These are phyloP conservation scores for Lophiotrema nucula DNA, from an alignment of 495 filamentous ascomycete species.

Conservation along the genomic window DNA sequence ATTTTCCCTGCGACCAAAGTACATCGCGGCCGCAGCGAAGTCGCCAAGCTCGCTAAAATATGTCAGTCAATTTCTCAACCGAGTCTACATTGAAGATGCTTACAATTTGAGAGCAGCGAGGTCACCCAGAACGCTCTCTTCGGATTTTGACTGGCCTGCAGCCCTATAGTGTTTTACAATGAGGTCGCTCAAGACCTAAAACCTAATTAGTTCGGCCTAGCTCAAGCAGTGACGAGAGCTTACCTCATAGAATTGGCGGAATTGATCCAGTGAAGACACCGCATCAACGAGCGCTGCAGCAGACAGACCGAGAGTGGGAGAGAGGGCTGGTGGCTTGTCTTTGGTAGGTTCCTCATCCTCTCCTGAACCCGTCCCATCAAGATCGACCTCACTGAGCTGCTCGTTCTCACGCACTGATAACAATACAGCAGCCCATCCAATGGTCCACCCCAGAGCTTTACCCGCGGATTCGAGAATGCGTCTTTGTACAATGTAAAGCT, in stretches of 20 bases:
- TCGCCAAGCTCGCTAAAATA: constrained; percentile 58
- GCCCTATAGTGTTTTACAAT: constrained; percentile 61
- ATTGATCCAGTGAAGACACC: constrained; percentile 31
- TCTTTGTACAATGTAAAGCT: constrained; percentile 75
- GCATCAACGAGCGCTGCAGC: constrained; percentile 22
- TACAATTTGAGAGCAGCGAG: constrained; percentile 79
- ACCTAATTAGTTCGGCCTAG: constrained; percentile 5
- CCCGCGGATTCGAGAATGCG: constrained; percentile 75
- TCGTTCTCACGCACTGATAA: constrained; percentile 50
- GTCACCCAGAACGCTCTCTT: constrained; percentile 76
- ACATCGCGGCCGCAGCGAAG: constrained; percentile 69
- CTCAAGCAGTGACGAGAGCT: neutral
- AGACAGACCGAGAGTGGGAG: constrained; percentile 24
- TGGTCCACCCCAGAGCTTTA: constrained; percentile 68
- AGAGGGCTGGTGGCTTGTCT: neutral
- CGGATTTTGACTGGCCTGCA: constrained; percentile 72
- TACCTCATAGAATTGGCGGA: constrained; percentile 36
- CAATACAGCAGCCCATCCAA: constrained; percentile 70
- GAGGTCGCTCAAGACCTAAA: constrained; percentile 44
- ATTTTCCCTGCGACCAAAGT: constrained; percentile 77
- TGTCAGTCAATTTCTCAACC: constrained; percentile 2
- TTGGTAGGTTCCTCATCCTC: constrained; percentile 38
- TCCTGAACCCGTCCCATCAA: constrained; percentile 39
- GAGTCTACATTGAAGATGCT: constrained; percentile 31
- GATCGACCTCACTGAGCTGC: constrained; percentile 58